These are phyloP conservation scores for Cladosporium sp. DNA, from an alignment of 2,329 filamentous ascomycete genomes.

Conservation along the genomic window DNA sequence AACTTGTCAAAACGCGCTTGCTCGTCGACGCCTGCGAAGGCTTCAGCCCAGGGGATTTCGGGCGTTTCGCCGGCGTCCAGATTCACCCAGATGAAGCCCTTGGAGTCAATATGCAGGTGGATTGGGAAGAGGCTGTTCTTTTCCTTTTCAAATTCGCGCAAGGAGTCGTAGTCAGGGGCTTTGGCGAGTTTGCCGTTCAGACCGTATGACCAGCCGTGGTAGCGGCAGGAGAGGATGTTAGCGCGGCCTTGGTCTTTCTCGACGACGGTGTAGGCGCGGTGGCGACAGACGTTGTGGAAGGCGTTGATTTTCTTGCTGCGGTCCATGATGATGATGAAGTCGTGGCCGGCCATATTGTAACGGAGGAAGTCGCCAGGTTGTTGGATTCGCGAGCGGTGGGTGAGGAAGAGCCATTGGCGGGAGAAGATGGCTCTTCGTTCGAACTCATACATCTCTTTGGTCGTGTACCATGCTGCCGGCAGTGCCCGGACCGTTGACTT, in stretches of 20 bases:
- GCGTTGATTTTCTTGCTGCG: slow-evolving; percentile 29
- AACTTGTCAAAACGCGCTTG: slow-evolving; percentile 41
- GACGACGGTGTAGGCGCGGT: slow-evolving; percentile 54
- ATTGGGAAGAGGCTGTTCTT: slow-evolving; percentile 50
- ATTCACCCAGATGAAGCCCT: slow-evolving; percentile 53
- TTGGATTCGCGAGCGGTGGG: slow-evolving; percentile 25
- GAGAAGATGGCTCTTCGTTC: slow-evolving; percentile 42
- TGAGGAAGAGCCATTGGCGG: slow-evolving; percentile 30
- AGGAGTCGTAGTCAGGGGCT: slow-evolving; percentile 51
- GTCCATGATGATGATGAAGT: slow-evolving; percentile 19
- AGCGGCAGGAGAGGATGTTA: slow-evolving; percentile 51
- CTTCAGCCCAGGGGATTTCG: slow-evolving; percentile 45
- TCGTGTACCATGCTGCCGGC: slow-evolving; percentile 41
- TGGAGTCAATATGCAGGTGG: slow-evolving; percentile 45
- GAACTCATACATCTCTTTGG: slow-evolving; percentile 39
- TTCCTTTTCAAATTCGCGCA: slow-evolving; percentile 50
- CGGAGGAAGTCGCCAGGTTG: slow-evolving; percentile 23
- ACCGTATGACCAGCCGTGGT: slow-evolving; percentile 58
- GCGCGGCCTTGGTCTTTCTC: slow-evolving; percentile 45
- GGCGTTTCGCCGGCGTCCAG: slow-evolving; percentile 40
- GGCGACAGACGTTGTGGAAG: slow-evolving; percentile 36
- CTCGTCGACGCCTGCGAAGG: slow-evolving; percentile 43
- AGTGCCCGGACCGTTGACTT: slow-evolving; percentile 33
- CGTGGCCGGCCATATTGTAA: slow-evolving; percentile 20
- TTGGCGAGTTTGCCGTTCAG: slow-evolving; percentile 52